A percentile compares a stretch with the other conserved stretches of the same genome.
Evolutionary conservation across 2,329 filamentous ascomycete genomes (phyloP).

Genomic region (Bipolaris zeicola): DNA sequence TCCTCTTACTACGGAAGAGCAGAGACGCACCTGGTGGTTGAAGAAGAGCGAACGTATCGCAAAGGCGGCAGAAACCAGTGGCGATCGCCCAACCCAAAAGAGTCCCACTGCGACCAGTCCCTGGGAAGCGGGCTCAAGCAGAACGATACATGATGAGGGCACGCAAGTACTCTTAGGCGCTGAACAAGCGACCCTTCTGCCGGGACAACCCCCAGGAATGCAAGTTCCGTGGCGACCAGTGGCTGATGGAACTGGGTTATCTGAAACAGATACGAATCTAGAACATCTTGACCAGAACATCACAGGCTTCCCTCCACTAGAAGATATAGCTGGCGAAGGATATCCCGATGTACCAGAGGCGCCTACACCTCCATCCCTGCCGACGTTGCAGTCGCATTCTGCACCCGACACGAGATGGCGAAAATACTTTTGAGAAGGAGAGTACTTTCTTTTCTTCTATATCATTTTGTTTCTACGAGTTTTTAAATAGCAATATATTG

Average conservation of each 20-base stretch:
- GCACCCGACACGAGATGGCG: conserved; percentile 15
- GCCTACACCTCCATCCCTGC: not conserved
- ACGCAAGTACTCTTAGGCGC: not conserved
- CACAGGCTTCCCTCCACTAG: not conserved
- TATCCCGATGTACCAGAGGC: not conserved
- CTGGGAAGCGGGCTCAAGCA: conserved; percentile 7
- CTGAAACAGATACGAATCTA: not conserved
- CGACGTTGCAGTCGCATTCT: not conserved
- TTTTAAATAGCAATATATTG: not conserved
- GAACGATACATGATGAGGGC: conserved; percentile 7
- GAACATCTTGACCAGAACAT: not conserved
- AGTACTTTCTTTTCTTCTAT: not conserved
- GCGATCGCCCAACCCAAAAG: not conserved
- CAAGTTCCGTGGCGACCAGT: conserved; percentile 3
- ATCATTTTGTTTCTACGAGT: not conserved
- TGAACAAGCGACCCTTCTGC: not conserved
- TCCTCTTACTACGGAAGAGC: conserved; percentile 18
- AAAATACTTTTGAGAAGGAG: conserved; percentile 20
- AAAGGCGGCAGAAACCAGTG: not conserved
- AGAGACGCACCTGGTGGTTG: conserved; percentile 24
- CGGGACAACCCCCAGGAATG: not conserved
- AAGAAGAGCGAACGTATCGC: conserved; percentile 8
- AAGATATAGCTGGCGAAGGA: not conserved
- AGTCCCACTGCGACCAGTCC: conserved; percentile 3
- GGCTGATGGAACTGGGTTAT: not conserved